phyloP scores from a whole-genome alignment of 495 filamentous ascomycete genomes.

The Neurospora intermedia region DNA sequence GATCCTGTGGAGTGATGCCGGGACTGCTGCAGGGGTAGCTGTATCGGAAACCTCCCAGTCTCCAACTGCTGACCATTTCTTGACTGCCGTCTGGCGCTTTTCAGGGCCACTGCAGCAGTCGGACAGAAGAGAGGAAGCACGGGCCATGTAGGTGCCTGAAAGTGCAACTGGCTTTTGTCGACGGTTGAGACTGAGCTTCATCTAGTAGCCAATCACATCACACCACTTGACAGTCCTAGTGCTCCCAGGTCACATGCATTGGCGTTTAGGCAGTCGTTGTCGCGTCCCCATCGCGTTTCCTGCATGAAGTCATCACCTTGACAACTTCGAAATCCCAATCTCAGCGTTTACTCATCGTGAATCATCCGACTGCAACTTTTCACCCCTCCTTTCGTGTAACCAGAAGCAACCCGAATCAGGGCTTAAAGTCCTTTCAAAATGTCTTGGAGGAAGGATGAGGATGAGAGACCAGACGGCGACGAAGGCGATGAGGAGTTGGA shows the following conservation, averaged over 20 bases:
- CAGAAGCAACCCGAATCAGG: background rate
- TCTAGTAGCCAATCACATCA: conserved; percentile 4
- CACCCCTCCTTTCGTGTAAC: background rate
- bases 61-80: background rate
- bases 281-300: conserved; percentile 12
- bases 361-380: background rate
- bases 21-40: background rate
- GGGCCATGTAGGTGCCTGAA: background rate
- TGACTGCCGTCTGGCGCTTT: background rate
- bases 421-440: conserved; percentile 12
- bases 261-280: conserved; percentile 16
- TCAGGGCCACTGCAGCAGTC: background rate
- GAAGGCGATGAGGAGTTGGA: conserved; percentile 67
- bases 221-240: background rate
- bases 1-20: background rate
- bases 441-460: conserved; percentile 29
- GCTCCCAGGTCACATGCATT: conserved; percentile 12
- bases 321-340: background rate
- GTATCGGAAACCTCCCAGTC: background rate
- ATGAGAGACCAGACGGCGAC: conserved; percentile 45
- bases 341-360: background rate
- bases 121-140: background rate
- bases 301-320: conserved; percentile 1
- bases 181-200: background rate
- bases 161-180: background rate